phyloP scores from a whole-genome alignment of 768 basidiomycete genomes.

The Amanita brunnescens region DNA sequence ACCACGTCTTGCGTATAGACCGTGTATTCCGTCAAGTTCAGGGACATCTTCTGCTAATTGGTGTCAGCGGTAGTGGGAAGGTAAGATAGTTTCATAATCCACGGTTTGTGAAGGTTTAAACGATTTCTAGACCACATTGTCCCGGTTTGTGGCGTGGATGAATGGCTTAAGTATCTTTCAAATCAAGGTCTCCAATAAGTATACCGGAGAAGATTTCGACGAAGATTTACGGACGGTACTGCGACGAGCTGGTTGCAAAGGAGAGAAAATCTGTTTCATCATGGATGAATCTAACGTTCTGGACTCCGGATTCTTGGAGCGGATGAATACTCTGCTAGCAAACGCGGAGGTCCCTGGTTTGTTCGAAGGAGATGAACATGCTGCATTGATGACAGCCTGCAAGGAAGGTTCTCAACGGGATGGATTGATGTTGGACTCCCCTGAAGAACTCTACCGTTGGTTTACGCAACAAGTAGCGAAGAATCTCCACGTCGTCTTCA shows the following conservation, averaged over 20 bases:
- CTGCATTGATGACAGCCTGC: slow-evolving; percentile 97
- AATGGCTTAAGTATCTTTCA: slow-evolving; percentile 99
- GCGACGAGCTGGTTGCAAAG: slow-evolving; percentile 93
- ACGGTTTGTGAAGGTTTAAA: background rate
- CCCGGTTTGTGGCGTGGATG: slow-evolving; percentile 99
- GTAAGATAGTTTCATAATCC: slow-evolving; percentile 31
- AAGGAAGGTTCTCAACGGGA: slow-evolving; percentile 99
- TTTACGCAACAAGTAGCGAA: slow-evolving; percentile 98
- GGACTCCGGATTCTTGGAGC: slow-evolving; percentile 96
- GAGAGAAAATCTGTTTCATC: slow-evolving; percentile 99
- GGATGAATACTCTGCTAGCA: slow-evolving; percentile 99
- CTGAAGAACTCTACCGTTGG: slow-evolving; percentile 96
- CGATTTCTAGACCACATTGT: slow-evolving; percentile 75
- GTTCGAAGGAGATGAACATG: slow-evolving; percentile 99
- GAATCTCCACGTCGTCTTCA: slow-evolving; percentile 98
- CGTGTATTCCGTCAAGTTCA: slow-evolving; percentile 98
- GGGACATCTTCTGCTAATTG: slow-evolving; percentile 92
- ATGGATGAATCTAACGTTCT: slow-evolving; percentile 99
- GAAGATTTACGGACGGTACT: slow-evolving; percentile 94
- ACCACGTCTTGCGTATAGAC: slow-evolving; percentile 96
- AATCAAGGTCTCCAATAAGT: slow-evolving; percentile 99
- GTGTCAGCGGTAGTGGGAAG: slow-evolving; percentile 98
- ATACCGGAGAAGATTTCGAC: slow-evolving; percentile 97
- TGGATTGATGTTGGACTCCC: slow-evolving; percentile 96
- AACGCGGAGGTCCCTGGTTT: slow-evolving; percentile 99